Base-by-base conservation (phyloP, 495 filamentous ascomycete genomes). In the Daldinia bambusicola region DNA sequence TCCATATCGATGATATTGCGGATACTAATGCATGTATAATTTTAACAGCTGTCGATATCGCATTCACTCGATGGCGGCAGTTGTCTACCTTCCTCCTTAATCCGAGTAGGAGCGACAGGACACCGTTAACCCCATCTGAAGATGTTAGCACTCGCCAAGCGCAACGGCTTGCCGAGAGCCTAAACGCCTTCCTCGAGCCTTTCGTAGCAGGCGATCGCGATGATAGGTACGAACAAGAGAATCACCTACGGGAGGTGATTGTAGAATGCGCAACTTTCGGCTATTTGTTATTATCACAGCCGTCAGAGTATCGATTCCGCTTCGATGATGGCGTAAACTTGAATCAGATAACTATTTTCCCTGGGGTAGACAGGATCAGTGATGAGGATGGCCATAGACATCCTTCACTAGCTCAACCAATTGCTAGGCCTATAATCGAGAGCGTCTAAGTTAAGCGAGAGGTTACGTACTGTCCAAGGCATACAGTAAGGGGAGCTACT, bases 1-100 rank as follows among this genome's bases (percentile, higher is more conserved):
- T 4, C 18, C 48, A 6, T 36, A 13, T 4, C 18, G 45, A 6
- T 36, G 48, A 26, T 53, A 37, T 30, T 22, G 48, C 22, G 31
- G 13, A 14, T 59, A 51, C 55, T 68, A 56, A 68, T 61, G 41
- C 13, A 6, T 32, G 10, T 36, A 26, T 61, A 20, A 45, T 43
- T 16, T 9, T 31, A 30, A 56, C 48, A 81, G 79, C 66, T 9
- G 55, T 71, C n/a, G 45, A 78, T 14, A 40, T 66, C 8, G 80
- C 80, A 10, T 64, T 80, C 22, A 70, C 71, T 60, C 64, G 71
- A 38, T 80, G 80, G 80, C 74, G 80, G 38, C 71, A 66, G n/a
- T 63, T 81, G 6, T 78, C 80, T 8, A 75, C 78, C 7, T 81
- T 77, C 58, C 55, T 81, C 9, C 76, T 81, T 38, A 76, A 80